These are phyloP conservation scores for Annulohypoxylon nitens DNA, from an alignment of 495 filamentous ascomycete genomes.

Conservation along the genomic window DNA sequence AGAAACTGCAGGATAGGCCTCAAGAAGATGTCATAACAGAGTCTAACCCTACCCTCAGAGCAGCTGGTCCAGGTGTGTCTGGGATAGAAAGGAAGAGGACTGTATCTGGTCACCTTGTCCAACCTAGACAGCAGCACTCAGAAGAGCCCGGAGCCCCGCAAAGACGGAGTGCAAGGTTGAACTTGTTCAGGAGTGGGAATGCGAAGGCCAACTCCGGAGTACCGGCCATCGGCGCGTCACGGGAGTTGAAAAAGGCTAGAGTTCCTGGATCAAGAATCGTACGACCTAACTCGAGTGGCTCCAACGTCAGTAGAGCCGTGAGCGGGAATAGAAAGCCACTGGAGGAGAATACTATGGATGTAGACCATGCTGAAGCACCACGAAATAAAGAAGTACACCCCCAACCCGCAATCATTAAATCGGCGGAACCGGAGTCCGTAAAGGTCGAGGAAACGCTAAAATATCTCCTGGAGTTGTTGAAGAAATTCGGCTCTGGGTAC, in stretches of 20 bases:
- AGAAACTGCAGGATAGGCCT: conserved; percentile 60
- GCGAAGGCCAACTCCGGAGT: conserved; percentile 74
- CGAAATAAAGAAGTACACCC: conserved; percentile 63
- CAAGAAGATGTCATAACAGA: conserved; percentile 50
- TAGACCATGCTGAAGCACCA: conserved; percentile 66
- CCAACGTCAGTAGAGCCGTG: conserved; percentile 83
- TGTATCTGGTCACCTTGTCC: conserved; percentile 82
- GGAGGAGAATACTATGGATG: conserved; percentile 72
- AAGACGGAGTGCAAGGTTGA: conserved; percentile 81
- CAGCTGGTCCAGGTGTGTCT: conserved; percentile 45
- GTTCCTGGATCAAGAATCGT: conserved; percentile 69
- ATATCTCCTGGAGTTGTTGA: conserved; percentile 84
- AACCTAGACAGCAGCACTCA: conserved; percentile 63
- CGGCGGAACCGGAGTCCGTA: conserved; percentile 60
- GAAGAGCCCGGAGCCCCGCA: conserved; percentile 78
- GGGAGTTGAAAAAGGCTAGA: conserved; percentile 83
- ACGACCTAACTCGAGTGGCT: conserved; percentile 65
- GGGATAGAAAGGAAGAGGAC: conserved; percentile 81
- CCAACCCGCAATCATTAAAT: conserved; percentile 54
- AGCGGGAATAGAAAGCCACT: conserved; percentile 85
- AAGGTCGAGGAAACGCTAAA: conserved; percentile 81
- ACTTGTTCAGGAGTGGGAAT: conserved; percentile 67
- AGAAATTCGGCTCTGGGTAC: conserved; percentile 84
- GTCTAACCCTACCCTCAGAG: conserved; percentile 41
- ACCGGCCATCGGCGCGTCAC: conserved; percentile 66